Conservation (phyloP, 2,329 filamentous ascomycete genomes). For the Grosmannia huntii region DNA sequence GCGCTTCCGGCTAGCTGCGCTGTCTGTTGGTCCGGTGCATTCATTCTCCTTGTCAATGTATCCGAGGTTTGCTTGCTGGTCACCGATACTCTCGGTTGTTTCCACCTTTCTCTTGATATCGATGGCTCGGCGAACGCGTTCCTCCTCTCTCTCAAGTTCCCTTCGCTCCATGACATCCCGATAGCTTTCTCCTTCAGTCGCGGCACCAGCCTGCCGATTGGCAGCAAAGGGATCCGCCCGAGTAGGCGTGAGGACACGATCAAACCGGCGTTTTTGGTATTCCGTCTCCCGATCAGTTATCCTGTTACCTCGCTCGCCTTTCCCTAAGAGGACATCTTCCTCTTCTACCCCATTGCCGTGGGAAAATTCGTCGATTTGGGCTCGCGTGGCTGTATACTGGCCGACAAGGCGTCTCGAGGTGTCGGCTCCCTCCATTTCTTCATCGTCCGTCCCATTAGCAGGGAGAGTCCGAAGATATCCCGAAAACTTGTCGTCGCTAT, state of each 20-base stretch:
- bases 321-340: constrained; percentile 73
- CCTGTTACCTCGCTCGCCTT: constrained; percentile 75
- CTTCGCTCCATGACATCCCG: constrained; percentile 81
- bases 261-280: constrained; percentile 91
- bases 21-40: constrained; percentile 55
- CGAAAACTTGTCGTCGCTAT: constrained; percentile 63
- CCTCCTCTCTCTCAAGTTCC: constrained; percentile 87
- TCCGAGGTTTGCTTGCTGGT: constrained; percentile 65
- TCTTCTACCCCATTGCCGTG: constrained; percentile 77
- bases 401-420: constrained; percentile 70
- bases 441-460: constrained; percentile 67
- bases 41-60: constrained; percentile 58
- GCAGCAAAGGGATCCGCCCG: constrained; percentile 76
- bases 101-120: constrained; percentile 55
- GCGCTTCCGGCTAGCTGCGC: constrained; percentile 57
- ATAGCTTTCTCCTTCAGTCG: constrained; percentile 70
- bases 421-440: constrained; percentile 63
- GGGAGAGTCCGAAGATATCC: constrained; percentile 89
- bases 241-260: constrained; percentile 75
- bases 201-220: constrained; percentile 54
- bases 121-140: constrained; percentile 69
- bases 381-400: constrained; percentile 87
- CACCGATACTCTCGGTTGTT: constrained; percentile 42
- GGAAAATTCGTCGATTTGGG: constrained; percentile 90
- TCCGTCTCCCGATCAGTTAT: constrained; percentile 92